phyloP scores from a whole-genome alignment of 768 basidiomycete species.

The Suillus subalutaceus region DNA sequence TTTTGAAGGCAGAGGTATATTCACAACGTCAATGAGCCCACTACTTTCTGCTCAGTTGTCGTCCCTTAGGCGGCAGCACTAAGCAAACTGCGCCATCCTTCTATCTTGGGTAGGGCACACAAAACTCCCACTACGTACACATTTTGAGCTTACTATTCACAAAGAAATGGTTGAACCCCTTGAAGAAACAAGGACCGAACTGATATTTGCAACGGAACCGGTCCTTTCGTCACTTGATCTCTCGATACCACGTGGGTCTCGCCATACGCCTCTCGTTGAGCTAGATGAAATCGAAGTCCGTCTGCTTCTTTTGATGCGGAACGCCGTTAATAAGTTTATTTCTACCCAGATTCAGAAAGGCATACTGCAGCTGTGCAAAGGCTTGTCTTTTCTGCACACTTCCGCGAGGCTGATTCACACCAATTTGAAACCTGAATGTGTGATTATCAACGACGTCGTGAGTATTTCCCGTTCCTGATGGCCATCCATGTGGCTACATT shows the following conservation, averaged over 20 bases:
- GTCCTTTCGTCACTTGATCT: slow-evolving; percentile 80
- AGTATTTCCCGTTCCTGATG: slow-evolving; percentile 29
- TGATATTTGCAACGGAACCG: slow-evolving; percentile 93
- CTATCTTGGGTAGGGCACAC: slow-evolving; percentile 69
- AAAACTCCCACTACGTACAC: slow-evolving; percentile 8
- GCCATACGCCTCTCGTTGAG: slow-evolving; percentile 65
- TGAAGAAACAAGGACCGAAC: slow-evolving; percentile 87
- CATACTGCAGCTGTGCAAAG: slow-evolving; percentile 89
- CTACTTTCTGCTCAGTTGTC: slow-evolving; percentile 2
- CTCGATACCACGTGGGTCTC: slow-evolving; percentile 68
- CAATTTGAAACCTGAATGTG: slow-evolving; percentile 84
- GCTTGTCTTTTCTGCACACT: slow-evolving; percentile 86
- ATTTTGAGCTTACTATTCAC: slow-evolving; percentile 13
- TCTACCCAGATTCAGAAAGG: slow-evolving; percentile 87
- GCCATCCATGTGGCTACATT: neutral
- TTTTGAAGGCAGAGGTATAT: slow-evolving; percentile 86
- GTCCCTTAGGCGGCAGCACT: slow-evolving; percentile 75
- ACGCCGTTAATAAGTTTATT: slow-evolving; percentile 11
- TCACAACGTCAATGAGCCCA: slow-evolving; percentile 15
- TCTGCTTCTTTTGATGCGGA: slow-evolving; percentile 13
- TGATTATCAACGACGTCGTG: slow-evolving; percentile 89
- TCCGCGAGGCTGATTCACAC: slow-evolving; percentile 92
- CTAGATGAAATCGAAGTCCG: slow-evolving; percentile 94
- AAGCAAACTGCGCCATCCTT: slow-evolving; percentile 87
- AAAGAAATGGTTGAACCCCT: slow-evolving; percentile 97